These are phyloP conservation scores for Apiotrichum montevideense DNA, from an alignment of 1,284 basidiomycete species.

Conservation along the genomic window DNA sequence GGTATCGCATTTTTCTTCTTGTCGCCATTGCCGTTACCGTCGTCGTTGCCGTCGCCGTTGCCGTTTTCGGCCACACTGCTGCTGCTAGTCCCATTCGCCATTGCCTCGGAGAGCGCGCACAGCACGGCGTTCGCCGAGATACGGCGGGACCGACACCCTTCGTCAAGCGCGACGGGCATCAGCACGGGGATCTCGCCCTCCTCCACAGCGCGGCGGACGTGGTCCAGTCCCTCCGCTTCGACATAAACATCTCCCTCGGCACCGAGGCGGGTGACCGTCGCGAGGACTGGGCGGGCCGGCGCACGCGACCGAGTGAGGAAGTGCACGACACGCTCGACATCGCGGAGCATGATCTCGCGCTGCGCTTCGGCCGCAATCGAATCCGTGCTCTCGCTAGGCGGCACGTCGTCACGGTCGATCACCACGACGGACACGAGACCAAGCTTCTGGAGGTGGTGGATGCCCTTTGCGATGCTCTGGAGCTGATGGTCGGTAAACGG, in stretches of 20 bases:
- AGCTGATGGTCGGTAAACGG: conserved; percentile 95
- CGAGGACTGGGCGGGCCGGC: conserved; percentile 76
- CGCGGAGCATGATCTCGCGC: conserved; percentile 68
- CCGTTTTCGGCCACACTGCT: not conserved
- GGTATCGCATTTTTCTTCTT: too few relatives aligned
- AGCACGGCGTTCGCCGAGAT: conserved; percentile 88
- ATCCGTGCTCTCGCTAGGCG: conserved; percentile 55
- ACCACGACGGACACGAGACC: conserved; percentile 93
- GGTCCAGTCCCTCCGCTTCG: conserved; percentile 65
- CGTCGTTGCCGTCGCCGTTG: not conserved
- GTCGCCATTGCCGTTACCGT: not conserved
- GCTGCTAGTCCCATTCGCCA: conserved; percentile 51
- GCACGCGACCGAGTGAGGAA: conserved; percentile 79
- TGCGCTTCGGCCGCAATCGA: conserved; percentile 30
- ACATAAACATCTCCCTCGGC: conserved; percentile 38
- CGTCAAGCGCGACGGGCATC: conserved; percentile 88
- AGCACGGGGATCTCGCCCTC: conserved; percentile 95
- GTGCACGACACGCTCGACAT: conserved; percentile 76
- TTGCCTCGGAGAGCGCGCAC: conserved; percentile 77
- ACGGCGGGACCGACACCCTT: conserved; percentile 76
- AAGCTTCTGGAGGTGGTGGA: conserved; percentile 91
- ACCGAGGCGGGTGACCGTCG: conserved; percentile 68
- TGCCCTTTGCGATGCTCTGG: conserved; percentile 84
- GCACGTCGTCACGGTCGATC: conserved; percentile 77
- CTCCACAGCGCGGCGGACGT: conserved; percentile 78